A percentile compares a stretch with the other conserved stretches of the same genome.
These are phyloP conservation scores for Populus hybrid DNA, from an alignment of 441 rosid genomes.

Conservation along the genomic window DNA sequence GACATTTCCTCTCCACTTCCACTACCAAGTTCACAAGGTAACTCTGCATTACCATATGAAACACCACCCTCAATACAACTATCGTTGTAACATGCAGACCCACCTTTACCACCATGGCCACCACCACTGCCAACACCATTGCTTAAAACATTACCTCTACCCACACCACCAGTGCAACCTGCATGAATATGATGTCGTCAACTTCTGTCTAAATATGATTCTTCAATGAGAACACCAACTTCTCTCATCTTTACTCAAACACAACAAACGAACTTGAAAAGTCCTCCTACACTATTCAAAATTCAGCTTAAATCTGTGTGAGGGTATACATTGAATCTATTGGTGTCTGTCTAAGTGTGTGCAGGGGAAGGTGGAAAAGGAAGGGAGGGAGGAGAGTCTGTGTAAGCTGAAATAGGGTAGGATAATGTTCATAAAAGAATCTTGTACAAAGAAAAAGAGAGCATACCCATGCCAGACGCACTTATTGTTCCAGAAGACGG, in stretches of 20 bases:
- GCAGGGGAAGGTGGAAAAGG: neutral
- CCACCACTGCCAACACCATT: conserved; percentile 95
- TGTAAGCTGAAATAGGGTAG: neutral
- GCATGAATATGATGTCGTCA: conserved; percentile 28
- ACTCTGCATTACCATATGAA: conserved; percentile 76
- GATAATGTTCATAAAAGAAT: conserved; percentile 14
- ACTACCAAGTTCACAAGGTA: conserved; percentile 99
- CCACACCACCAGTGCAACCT: conserved; percentile 97
- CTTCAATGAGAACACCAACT: neutral
- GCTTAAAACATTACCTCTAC: conserved; percentile 64
- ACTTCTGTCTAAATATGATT: conserved; percentile 12
- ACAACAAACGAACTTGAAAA: conserved; percentile 5
- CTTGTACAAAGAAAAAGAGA: conserved; percentile 18
- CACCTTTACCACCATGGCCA: conserved; percentile 99
- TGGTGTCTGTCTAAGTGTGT: no score
- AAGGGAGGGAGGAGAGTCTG: neutral
- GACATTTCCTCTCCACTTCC: conserved; percentile 90
- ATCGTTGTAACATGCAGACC: conserved; percentile 64
- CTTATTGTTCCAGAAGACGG: conserved; percentile 75
- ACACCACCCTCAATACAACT: conserved; percentile 71
- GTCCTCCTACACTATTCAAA: neutral
- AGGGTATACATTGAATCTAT: neutral
- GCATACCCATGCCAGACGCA: conserved; percentile 91
- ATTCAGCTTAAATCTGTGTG: neutral
- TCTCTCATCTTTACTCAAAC: conserved; percentile 11